Percentiles rank a stretch among this genome's conserved stretches.
Evolutionary conservation across 768 basidiomycete genomes (phyloP).

Genomic region (Pleurotus giganteus): DNA sequence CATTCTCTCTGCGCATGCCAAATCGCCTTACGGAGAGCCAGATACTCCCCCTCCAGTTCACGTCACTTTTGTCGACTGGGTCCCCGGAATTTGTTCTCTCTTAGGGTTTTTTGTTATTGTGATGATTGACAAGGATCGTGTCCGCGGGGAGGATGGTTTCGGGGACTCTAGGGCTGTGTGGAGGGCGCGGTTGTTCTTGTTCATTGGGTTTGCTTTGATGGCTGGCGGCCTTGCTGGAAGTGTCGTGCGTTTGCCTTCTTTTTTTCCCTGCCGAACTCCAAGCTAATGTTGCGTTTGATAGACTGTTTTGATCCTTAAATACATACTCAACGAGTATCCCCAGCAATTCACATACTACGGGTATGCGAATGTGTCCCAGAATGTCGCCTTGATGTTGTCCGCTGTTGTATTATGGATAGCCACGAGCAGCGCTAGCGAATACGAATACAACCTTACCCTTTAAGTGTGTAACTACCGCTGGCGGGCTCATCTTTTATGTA

Average conservation of each 20-base stretch:
- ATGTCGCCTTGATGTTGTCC: constrained; percentile 80
- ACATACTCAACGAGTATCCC: constrained; percentile 68
- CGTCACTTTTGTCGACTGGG: constrained; percentile 94
- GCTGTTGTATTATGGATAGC: constrained; percentile 90
- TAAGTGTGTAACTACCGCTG: too few relatives aligned
- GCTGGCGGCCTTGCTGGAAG: constrained; percentile 98
- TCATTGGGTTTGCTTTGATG: constrained; percentile 96
- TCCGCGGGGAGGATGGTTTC: constrained; percentile 76
- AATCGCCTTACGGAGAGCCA: constrained; percentile 68
- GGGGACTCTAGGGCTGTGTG: constrained; percentile 86
- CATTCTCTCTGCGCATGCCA: constrained; percentile 85
- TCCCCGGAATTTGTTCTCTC: constrained; percentile 92
- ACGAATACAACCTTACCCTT: constrained; percentile 88
- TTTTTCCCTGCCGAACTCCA: background rate
- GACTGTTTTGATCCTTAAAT: constrained; percentile 90
- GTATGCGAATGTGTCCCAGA: constrained; percentile 94
- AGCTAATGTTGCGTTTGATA: constrained; percentile 27
- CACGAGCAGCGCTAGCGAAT: constrained; percentile 81
- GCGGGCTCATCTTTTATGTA: too few relatives aligned
- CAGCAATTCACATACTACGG: constrained; percentile 88
- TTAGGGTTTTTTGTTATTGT: constrained; percentile 92
- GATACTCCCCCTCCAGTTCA: constrained; percentile 63
- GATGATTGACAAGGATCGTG: constrained; percentile 90
- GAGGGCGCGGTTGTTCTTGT: constrained; percentile 87
- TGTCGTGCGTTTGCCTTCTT: constrained; percentile 58